Evolutionary conservation across 768 basidiomycete species (phyloP).

Genomic region (Galerina marginata): DNA sequence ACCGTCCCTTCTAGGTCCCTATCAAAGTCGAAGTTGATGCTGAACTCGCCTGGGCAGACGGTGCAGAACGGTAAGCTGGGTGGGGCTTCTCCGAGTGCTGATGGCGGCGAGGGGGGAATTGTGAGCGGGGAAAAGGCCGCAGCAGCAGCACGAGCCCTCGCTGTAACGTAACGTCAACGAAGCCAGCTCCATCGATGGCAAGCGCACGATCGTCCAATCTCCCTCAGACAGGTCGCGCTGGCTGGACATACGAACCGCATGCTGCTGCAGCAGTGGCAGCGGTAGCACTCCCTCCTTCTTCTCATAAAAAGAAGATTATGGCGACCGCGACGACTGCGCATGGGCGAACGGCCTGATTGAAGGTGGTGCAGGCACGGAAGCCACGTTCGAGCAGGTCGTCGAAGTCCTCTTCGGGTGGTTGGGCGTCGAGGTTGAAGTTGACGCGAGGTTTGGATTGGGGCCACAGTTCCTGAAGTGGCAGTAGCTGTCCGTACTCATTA

Average conservation of each 20-base stretch:
- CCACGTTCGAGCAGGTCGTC: slow-evolving; percentile 60
- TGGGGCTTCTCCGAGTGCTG: neutral
- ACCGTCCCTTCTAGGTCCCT: neutral
- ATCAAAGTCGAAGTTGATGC: too few species aligned
- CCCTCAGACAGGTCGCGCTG: slow-evolving; percentile 15
- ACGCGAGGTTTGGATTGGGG: neutral
- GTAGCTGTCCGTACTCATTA: slow-evolving; percentile 3
- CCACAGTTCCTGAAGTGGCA: neutral
- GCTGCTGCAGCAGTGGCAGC: slow-evolving; percentile 30
- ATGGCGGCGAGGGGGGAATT: neutral
- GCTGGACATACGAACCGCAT: neutral
- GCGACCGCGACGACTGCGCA: slow-evolving; percentile 51
- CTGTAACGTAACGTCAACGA: slow-evolving; percentile 47
- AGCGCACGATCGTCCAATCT: slow-evolving; percentile 39
- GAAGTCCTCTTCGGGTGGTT: slow-evolving; percentile 47
- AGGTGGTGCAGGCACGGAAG: slow-evolving; percentile 31
- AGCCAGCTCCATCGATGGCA: slow-evolving; percentile 39
- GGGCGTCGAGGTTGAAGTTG: neutral
- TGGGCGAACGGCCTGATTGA: slow-evolving; percentile 52
- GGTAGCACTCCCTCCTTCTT: slow-evolving; percentile 38
- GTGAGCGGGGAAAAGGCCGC: too few species aligned
- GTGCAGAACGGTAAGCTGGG: too few species aligned
- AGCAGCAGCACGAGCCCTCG: slow-evolving; percentile 20
- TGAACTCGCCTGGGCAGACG: too few species aligned
- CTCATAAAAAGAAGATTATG: slow-evolving; percentile 59